Conservation (phyloP, 148 eudicot genomes). For the Polygonum aviculare region DNA sequence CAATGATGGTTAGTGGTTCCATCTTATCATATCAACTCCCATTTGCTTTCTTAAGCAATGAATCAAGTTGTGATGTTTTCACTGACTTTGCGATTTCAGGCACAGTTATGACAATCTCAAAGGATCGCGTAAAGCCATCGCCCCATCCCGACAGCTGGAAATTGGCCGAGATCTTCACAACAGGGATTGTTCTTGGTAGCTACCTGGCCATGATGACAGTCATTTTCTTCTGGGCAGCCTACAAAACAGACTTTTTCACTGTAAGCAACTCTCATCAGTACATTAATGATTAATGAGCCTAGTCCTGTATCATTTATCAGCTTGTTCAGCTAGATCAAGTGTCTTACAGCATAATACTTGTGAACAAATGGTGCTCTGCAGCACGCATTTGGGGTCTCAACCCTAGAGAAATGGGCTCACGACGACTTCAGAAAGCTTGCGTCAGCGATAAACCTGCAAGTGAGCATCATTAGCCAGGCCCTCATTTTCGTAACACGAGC, state of each 20-base stretch:
- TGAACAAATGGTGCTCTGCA: slow-evolving; percentile 4
- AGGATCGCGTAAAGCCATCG: slow-evolving; percentile 48
- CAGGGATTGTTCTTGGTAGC: slow-evolving; percentile 39
- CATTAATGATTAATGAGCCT: background rate
- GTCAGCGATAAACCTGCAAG: slow-evolving; percentile 40
- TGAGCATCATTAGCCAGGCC: slow-evolving; percentile 38
- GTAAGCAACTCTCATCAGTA: slow-evolving; percentile 19
- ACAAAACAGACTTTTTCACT: slow-evolving; percentile 40
- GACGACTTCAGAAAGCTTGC: slow-evolving; percentile 34
- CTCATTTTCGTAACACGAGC: slow-evolving; percentile 31
- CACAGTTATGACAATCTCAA: slow-evolving; percentile 53
- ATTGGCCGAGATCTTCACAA: slow-evolving; percentile 35
- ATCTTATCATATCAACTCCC: background rate
- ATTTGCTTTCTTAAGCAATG: slow-evolving; percentile 1
- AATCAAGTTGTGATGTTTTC: background rate
- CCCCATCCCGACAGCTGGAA: slow-evolving; percentile 50
- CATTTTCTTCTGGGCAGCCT: slow-evolving; percentile 41
- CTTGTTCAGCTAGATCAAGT: background rate
- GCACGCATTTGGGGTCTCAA: slow-evolving; percentile 29
- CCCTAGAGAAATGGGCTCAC: slow-evolving; percentile 20
- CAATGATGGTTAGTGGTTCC: slow-evolving; percentile 30
- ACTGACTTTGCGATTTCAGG: slow-evolving; percentile 19
- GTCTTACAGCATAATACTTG: background rate
- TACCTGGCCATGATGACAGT: slow-evolving; percentile 46
- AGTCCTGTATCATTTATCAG: background rate